Evolutionary conservation across 2,329 filamentous ascomycete genomes (phyloP).

Genomic region (Lecanicillium sp.): DNA sequence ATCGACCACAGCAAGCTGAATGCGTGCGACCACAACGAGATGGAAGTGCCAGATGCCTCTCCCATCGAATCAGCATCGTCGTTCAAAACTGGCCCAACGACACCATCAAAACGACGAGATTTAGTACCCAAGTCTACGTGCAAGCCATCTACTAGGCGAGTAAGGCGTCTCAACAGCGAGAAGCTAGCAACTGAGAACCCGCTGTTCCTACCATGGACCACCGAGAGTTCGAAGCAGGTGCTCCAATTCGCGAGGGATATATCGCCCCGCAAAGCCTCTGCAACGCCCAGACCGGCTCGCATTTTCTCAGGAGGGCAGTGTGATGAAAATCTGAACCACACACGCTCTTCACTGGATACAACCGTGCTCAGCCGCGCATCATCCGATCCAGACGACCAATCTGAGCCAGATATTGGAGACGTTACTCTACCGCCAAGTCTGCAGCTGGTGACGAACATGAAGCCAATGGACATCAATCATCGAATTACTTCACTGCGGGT

Average conservation of each 20-base stretch:
- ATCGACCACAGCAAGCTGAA: neutral
- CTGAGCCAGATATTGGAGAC: conserved; percentile 6
- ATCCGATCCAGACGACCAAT: conserved; percentile 1
- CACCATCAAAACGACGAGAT: conserved; percentile 10
- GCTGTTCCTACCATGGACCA: conserved; percentile 24
- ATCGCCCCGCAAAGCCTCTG: conserved; percentile 6
- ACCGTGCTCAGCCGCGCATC: neutral
- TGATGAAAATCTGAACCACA: no score
- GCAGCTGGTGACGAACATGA: conserved; percentile 1
- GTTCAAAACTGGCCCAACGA: neutral
- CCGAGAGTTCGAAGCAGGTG: conserved; percentile 13
- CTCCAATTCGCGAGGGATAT: conserved; percentile 6
- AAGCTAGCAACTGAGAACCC: conserved; percentile 17
- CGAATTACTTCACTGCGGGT: conserved; percentile 4
- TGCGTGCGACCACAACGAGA: neutral
- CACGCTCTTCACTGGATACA: neutral
- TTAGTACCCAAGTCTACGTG: conserved; percentile 16
- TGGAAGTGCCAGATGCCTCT: neutral
- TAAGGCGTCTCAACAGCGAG: conserved; percentile 21
- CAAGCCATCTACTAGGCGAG: conserved; percentile 18
- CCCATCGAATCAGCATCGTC: neutral
- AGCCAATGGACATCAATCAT: conserved; percentile 3
- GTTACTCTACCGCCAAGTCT: conserved; percentile 7
- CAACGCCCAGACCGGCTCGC: no score
- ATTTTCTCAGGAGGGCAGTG: no score